Base-by-base conservation (phyloP, 331 rosid species). In the Malus hybrid region DNA sequence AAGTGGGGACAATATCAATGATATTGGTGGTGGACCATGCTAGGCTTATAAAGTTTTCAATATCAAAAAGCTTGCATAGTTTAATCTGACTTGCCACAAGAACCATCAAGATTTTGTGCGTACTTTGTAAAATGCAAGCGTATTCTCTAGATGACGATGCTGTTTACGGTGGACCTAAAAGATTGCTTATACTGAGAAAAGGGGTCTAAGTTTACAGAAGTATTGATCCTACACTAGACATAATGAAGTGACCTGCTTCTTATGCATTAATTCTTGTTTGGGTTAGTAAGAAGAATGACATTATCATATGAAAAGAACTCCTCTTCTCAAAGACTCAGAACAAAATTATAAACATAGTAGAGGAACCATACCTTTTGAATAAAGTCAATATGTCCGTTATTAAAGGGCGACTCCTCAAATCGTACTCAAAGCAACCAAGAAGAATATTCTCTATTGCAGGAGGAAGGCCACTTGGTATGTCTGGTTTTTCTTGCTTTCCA, bases 351-450 rank as follows among this genome's bases (percentile, higher is more conserved):
- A 6, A 32, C 24, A 30, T 30, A 64, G 8, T 13, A 32, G 44
- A 22, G 22, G 71, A 48, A 82, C 79, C 46, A 68, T 84, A 94
- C 98, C 97, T 88, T 83, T 86, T 83, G 76, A 94, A 87, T 78
- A 81, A 85, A 4, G 78, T 76, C 79, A 90, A 71, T 85, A 94
- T 86, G 81, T 94, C 95, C 5, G 70, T 67, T 88, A 91, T 82
- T 56, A 83, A 62, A 57, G 98, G 98, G 52, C 97, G 97, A 82
- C 85, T 90, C 80, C 98, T 88, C 73, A 88, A 86, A 85, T 94
- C 98, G 77, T 90, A 94, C 83, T 90, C 98, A 86, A 94, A 94
- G 84, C 97, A 94, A 79, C 93, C 93, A 28, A 65, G 73, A 65
- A 94, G 96, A 79, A 92, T 68, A 77, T 90, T 86, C 83, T 82